Base-by-base conservation (phyloP, 768 basidiomycete genomes). In the Obba rivulosa region DNA sequence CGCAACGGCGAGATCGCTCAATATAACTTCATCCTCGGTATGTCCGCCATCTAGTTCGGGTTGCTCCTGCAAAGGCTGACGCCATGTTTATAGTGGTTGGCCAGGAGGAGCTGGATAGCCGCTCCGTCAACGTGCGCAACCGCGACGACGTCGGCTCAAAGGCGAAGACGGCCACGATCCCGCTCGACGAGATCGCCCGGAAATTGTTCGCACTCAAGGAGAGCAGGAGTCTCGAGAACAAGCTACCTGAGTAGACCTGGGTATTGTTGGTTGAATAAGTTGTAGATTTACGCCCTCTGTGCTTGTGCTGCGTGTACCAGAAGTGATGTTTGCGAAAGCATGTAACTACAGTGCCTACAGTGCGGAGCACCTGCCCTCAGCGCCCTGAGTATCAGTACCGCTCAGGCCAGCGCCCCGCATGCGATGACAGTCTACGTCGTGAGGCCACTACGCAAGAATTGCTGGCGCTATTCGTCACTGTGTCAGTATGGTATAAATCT, bases 21-120 rank as follows among this genome's bases (percentile, higher is more conserved):
- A 66, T 96, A 95, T 71, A 98, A 98, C 70, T 97, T 96, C 65
- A 92, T 97, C 58, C 77, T 98, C 55, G 92, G 94, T 96, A 52
- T 46, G 44, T 20, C 24, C 22, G 11, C 4, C 18, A 20, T 39
- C 16, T 13, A 31, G 28, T 42, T 23, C 34, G 20, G 39, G n/a
- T 48, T 42, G 21, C 42, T 53, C n/a, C 41, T 44, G 20, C 25
- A 14, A 36, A 34, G 42, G 10, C 22, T 23, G 8, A 43, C 25
- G 13, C 21, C 48, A 31, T 16, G 44, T 40, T 31, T 46, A 16
- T 57, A 96, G 95, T 98, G 50, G 95, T 98, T 47, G 96, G 96
- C 23, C 85, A 94, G 61, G 88, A 92, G 55, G 96, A 99, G 68
- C 69, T 91, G 47, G 85, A 92, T 50, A 73, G 76, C 38, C 78